Evolutionary conservation across 169 alveolate genomes (phyloP).

Genomic region (Eimeria sp.): DNA sequence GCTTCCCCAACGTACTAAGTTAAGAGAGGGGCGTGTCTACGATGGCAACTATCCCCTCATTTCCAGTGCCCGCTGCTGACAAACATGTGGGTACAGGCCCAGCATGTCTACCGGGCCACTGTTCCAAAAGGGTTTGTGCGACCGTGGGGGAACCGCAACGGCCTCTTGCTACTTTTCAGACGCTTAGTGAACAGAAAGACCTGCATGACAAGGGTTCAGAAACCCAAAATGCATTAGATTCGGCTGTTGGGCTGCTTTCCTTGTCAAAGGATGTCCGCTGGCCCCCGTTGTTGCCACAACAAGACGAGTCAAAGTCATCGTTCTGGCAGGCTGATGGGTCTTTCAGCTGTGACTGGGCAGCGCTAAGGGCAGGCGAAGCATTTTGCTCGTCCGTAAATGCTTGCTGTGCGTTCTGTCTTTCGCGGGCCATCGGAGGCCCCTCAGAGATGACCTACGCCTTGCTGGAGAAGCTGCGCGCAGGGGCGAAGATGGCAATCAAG

Average conservation of each 20-base stretch:
- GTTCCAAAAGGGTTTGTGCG: not conserved
- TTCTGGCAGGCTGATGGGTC: slow-evolving; percentile 69
- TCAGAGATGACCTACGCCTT: slow-evolving; percentile 26
- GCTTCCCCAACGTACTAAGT: not conserved
- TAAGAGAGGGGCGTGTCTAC: not conserved
- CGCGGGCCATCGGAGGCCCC: slow-evolving; percentile 74
- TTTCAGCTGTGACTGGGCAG: slow-evolving; percentile 72
- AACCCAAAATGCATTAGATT: not conserved
- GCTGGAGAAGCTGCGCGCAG: slow-evolving; percentile 69
- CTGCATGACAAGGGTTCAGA: not conserved
- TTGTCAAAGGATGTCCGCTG: slow-evolving; percentile 26
- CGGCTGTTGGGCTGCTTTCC: slow-evolving; percentile 5
- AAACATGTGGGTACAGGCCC: not conserved
- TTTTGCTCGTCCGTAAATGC: slow-evolving; percentile 58
- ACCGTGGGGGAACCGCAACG: not conserved
- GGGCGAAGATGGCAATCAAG: slow-evolving; percentile 39
- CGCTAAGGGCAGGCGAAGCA: slow-evolving; percentile 67
- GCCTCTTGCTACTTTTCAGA: not conserved
- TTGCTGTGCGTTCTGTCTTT: slow-evolving; percentile 23
- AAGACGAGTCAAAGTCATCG: not conserved
- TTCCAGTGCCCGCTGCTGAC: not conserved
- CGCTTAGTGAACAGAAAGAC: not conserved
- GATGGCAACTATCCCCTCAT: slow-evolving; percentile 1
- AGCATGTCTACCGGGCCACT: not conserved
- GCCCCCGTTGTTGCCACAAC: slow-evolving; percentile 37